Evolutionary conservation across 2,329 filamentous ascomycete genomes (phyloP), one percentile per base, ranked within the genome.

Genomic region (Xylaria sp.): DNA sequence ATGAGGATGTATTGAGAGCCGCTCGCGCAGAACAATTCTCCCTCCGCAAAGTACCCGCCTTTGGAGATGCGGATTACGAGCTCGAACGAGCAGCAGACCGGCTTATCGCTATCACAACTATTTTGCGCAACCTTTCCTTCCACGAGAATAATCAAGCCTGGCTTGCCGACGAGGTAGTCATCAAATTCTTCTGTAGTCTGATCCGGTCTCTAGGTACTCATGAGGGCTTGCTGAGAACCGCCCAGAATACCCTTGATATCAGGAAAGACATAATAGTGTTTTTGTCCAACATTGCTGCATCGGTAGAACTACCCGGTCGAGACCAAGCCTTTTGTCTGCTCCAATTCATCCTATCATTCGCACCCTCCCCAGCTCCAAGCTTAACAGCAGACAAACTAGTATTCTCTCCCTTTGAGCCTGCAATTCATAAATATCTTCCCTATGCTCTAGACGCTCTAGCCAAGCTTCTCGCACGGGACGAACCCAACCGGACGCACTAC

Each of bases 211-310:
- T 98, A 14, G 96, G 95, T 34, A 98, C 94, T 3, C 91, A 94
- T 14, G 93, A 93, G 73, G 93, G 95, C 86, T 86, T 98, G 34
- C 82, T 98, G 50, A 89, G 93, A 47, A 93, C 90, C 3, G 88
- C 96, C 72, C 85, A 88, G 76, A 97, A 98, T 80, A 96, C 92
- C 0, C 84, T 98, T 72, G 96, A 99, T 79, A 95, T 98, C 75
- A 97, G 98, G 93, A 99, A 99, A 81, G 96, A 99, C 79, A 85
- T 94, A 34, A 89, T 98, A 66, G 91, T 93, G 17, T 89, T 97
- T 72, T 84, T 99, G 63, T 98, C 95, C 65, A 98, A 99, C 79
- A 89, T 97, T 56, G 90, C 94, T 7, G 89, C 92, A 55, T 88
- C 89, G 9, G 87, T 98, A 61, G 91, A 95, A 76, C 84, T 99